Evolutionary conservation across 2,329 filamentous ascomycete species (phyloP).

Genomic region (Colletotrichum viniferum): DNA sequence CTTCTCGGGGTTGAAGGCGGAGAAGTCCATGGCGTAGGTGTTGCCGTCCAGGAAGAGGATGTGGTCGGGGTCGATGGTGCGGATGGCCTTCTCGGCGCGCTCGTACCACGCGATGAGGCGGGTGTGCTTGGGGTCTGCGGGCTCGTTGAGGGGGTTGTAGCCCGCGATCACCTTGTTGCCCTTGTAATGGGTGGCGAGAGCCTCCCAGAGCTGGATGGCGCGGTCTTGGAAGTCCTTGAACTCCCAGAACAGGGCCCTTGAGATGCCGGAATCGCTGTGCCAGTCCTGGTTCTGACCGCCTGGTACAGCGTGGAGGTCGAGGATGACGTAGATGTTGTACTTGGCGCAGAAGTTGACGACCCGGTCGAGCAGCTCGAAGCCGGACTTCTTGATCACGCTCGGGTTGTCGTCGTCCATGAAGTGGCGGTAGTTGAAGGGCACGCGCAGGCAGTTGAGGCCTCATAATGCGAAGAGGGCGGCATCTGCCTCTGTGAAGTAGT

Average conservation of each 20-base stretch:
- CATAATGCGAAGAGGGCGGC: constrained; percentile 61
- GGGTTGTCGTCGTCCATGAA: constrained; percentile 59
- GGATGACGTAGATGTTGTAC: constrained; percentile 47
- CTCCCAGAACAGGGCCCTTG: constrained; percentile 48
- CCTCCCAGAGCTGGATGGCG: constrained; percentile 47
- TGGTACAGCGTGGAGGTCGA: constrained; percentile 48
- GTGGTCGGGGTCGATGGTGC: constrained; percentile 42
- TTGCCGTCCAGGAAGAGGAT: constrained; percentile 50
- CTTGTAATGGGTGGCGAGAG: constrained; percentile 44
- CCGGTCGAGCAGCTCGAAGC: constrained; percentile 54
- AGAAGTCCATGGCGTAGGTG: constrained; percentile 56
- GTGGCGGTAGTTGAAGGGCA: constrained; percentile 66
- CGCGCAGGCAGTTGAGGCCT: constrained; percentile 61
- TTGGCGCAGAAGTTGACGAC: constrained; percentile 49
- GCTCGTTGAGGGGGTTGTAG: constrained; percentile 37
- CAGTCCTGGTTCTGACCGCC: constrained; percentile 54
- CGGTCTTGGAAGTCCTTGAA: constrained; percentile 51
- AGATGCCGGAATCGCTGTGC: constrained; percentile 44
- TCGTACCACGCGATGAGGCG: constrained; percentile 40
- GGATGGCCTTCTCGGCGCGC: constrained; percentile 36
- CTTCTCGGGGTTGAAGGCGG: constrained; percentile 39
- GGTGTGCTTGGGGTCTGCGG: constrained; percentile 26
- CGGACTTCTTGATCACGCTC: constrained; percentile 47
- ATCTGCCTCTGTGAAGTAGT: constrained; percentile 64
- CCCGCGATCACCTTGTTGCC: constrained; percentile 46